phyloP scores from a whole-genome alignment of 345 rosid species.

The Eucalyptus leucophloia region DNA sequence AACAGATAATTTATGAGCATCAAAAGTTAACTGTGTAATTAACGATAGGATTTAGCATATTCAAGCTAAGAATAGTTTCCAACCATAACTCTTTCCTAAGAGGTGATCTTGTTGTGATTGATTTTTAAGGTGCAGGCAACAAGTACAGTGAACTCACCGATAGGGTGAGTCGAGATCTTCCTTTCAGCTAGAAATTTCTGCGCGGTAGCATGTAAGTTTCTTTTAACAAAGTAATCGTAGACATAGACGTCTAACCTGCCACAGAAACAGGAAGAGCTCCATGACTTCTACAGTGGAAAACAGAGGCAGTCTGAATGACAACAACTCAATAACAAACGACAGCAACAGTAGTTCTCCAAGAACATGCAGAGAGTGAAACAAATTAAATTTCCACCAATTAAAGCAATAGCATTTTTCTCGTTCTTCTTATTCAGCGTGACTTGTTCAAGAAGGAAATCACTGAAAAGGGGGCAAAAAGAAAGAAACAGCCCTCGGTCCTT shows the following conservation, averaged over 20 bases:
- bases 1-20: neutral
- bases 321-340: neutral
- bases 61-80: neutral
- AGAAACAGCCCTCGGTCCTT: neutral
- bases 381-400: neutral
- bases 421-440: neutral
- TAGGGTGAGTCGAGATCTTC: constrained; percentile 43
- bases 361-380: neutral
- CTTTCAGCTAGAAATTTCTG: constrained; percentile 57
- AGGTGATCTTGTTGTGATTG: neutral
- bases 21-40: neutral
- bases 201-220: constrained; percentile 47
- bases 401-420: neutral
- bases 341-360: neutral
- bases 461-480: neutral
- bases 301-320: neutral
- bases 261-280: neutral
- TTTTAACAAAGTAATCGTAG: constrained; percentile 53
- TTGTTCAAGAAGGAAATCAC: neutral
- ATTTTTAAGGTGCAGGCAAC: neutral
- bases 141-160: constrained; percentile 24
- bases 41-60: neutral
- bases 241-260: constrained; percentile 65
- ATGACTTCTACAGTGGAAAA: neutral
- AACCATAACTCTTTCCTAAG: neutral